A percentile compares a stretch with the other conserved stretches of the same genome.
Conservation (phyloP, 768 basidiomycete genomes). For the Kwoniella sp. region DNA sequence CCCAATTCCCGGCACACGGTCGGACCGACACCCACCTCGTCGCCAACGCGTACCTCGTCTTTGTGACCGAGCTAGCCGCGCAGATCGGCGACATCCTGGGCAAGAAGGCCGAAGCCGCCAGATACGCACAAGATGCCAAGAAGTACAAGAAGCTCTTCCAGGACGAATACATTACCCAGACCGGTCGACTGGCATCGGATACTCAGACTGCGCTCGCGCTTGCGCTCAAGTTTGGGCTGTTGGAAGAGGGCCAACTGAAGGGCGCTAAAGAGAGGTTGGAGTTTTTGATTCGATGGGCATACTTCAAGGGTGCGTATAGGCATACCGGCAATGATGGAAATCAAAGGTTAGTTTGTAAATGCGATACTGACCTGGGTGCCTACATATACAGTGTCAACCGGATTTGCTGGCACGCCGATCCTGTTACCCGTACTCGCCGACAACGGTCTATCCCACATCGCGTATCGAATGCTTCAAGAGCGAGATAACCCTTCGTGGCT, state of each 20-base stretch:
- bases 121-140: constrained; percentile 28
- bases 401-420: constrained; percentile 53
- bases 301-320: constrained; percentile 28
- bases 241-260: constrained; percentile 12
- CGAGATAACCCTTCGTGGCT: constrained; percentile 40
- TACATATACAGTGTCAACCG: constrained; percentile 37
- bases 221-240: constrained; percentile 42
- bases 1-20: constrained; percentile 25
- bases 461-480: constrained; percentile 52
- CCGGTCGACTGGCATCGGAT: constrained; percentile 45
- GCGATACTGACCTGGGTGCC: constrained; percentile 10
- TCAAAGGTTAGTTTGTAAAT: not conserved
- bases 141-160: constrained; percentile 33
- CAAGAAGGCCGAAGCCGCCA: constrained; percentile 27
- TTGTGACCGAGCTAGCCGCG: constrained; percentile 31
- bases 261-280: constrained; percentile 32
- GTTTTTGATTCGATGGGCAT: constrained; percentile 19
- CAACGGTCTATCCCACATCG: constrained; percentile 33
- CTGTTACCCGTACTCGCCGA: constrained; percentile 42
- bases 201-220: constrained; percentile 47
- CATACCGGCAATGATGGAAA: too few species aligned
- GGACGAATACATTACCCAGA: constrained; percentile 42
- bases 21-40: constrained; percentile 46
- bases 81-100: constrained; percentile 35
- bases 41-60: constrained; percentile 50